Evolutionary conservation across 2,329 filamentous ascomycete genomes (phyloP), one percentile per base, ranked within the genome.

Genomic region (Thelonectria rubi): DNA sequence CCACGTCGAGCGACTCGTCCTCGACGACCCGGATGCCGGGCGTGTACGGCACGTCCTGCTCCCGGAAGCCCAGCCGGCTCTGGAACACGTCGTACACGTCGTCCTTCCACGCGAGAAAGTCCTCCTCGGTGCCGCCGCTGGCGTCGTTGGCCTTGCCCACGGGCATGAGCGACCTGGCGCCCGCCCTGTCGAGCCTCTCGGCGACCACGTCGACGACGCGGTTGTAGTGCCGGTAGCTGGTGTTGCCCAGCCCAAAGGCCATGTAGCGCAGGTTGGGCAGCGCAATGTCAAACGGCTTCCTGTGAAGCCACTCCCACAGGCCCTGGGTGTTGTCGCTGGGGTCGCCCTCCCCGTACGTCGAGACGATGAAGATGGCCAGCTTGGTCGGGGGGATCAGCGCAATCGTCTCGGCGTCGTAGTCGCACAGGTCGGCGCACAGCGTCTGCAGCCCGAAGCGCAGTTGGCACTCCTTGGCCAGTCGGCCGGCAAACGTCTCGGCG

Each of bases 391-490:
- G 57, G 17, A 71, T 65, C 5, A 63, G 61, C 11, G 72, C 67
- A 17, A 82, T 76, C 3, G 72, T 77, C 2, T 79, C 75, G 2
- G 75, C 69, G 50, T 84, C 81, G 56, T 79, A 84, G 58, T 84
- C 82, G 6, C 77, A 79, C 3, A 82, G 70, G 58, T 84, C 81
- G 6, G 79, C 80, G 73, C 93, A 91, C 90, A 97, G 94, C 56
- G 93, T 94, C 79, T 94, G 93, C 58, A 97, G 83, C 17, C 93
- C 92, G 73, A 94, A 97, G 56, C 93, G 86, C 72, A 92, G 92
- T 72, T 91, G 91, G 64, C 93, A 93, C n/a, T 62, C 59, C 11
- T 49, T 50, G 1, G 59, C 49, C 6, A 62, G 39, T 2, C 59
- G 59, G 15, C 49, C 43, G 2, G 59, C 59, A 12, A 58, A 62